Conservation (phyloP, 2,329 filamentous ascomycete genomes). For the Arachnopeziza araneosa region DNA sequence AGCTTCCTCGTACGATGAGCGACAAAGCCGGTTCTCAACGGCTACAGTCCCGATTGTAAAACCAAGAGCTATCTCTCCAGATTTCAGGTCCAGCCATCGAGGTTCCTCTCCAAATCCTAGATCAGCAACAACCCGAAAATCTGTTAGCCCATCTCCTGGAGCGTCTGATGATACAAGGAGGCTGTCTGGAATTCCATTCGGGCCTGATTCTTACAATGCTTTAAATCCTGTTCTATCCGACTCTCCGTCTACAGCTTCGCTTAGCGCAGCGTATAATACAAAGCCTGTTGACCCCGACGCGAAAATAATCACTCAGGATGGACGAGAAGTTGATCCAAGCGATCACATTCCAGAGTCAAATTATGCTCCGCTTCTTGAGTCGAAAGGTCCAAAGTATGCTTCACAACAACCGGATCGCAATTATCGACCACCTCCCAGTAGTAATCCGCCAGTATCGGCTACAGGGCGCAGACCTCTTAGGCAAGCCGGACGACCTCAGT, state of each 20-base stretch:
- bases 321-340: constrained; percentile 71
- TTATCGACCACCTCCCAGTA: constrained; percentile 43
- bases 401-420: constrained; percentile 28
- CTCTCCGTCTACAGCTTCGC: constrained; percentile 26
- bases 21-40: constrained; percentile 21
- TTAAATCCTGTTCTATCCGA: constrained; percentile 53
- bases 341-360: constrained; percentile 65
- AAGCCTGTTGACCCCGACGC: constrained; percentile 47
- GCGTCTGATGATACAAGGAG: constrained; percentile 42
- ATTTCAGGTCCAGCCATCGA: constrained; percentile 1
- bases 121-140: constrained; percentile 56
- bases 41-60: constrained; percentile 29
- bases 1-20: constrained; percentile 25
- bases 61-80: constrained; percentile 24
- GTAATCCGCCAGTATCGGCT: constrained; percentile 47
- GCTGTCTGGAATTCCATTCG: constrained; percentile 61
- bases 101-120: neutral
- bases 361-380: constrained; percentile 32
- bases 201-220: constrained; percentile 69
- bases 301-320: constrained; percentile 71
- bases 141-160: constrained; percentile 64
- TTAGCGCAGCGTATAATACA: constrained; percentile 26
- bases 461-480: constrained; percentile 48
- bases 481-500: constrained; percentile 45
- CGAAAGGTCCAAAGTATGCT: constrained; percentile 44